Base-by-base conservation (phyloP, 1,139 yeast genomes). In the Suhomyces chickasaworum region DNA sequence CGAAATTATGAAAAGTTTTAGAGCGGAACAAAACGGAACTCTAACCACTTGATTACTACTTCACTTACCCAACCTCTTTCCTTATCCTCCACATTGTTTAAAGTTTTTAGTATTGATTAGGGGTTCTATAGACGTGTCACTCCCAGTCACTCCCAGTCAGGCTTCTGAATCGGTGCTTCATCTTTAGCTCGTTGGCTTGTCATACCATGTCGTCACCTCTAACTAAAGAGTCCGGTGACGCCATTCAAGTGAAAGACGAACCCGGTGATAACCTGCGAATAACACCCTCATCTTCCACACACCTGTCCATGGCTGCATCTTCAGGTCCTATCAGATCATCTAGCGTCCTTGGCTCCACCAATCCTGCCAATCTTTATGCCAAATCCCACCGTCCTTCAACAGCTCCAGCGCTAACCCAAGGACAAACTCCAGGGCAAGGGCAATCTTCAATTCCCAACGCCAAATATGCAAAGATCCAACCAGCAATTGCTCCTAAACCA, bases 401-500 rank as follows among this genome's bases (percentile, higher is more conserved):
- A 8, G 27, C 18, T 1, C 12, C 41, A 15, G 38, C 30, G n/a
- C 47, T 47, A 15, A 16, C 15, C n/a, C n/a, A n/a, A n/a, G n/a
- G n/a, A n/a, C n/a, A n/a, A n/a, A n/a, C n/a, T n/a, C n/a, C n/a
- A n/a, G n/a, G n/a, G n/a, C n/a, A n/a, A n/a, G n/a, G n/a, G n/a
- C n/a, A n/a, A n/a, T n/a, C n/a, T n/a, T n/a, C n/a, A n/a, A n/a
- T n/a, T 2, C 12, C 42, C 20, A 42, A 39, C 16, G 47, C 49
- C 44, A 61, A 71, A 54, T 69, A 69, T 49, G 61, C 71, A 39
- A 73, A 71, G 53, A 67, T 69, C 37, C 76, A 71, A 53, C 77
- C 76, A 1, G 74, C 75, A 4, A 67, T 69, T 13, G 75, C 75
- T n/a, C 67, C 67, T 29, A 66, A 65, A 33, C 75, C 75, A 7